phyloP scores from a whole-genome alignment of 2,329 filamentous ascomycete species.

The Shiraia bambusicola region DNA sequence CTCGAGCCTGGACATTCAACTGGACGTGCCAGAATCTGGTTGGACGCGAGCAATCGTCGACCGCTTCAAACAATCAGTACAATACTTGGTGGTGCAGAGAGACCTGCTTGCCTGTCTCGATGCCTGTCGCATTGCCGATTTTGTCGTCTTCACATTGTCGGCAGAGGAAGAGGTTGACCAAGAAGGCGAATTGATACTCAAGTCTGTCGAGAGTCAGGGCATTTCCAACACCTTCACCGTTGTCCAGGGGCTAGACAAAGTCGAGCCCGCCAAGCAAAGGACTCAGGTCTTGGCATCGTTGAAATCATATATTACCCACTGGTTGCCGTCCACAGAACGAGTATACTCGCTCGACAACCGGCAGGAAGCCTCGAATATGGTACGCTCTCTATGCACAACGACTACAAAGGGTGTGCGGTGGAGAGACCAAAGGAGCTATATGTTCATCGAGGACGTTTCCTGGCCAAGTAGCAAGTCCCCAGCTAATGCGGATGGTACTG shows the following conservation, averaged over 20 bases:
- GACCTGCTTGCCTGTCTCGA: conserved; percentile 79
- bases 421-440: conserved; percentile 94
- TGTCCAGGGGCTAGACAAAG: conserved; percentile 74
- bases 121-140: conserved; percentile 85
- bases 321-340: conserved; percentile 90
- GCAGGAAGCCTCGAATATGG: conserved; percentile 87
- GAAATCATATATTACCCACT: conserved; percentile 90
- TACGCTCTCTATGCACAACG: conserved; percentile 87
- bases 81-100: conserved; percentile 74
- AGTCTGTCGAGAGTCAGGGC: conserved; percentile 88
- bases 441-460: conserved; percentile 80
- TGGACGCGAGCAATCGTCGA: conserved; percentile 71
- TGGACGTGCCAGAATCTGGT: conserved; percentile 60
- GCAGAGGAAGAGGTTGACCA: conserved; percentile 81
- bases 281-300: conserved; percentile 77
- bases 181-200: conserved; percentile 79
- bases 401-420: conserved; percentile 93
- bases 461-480: conserved; percentile 60
- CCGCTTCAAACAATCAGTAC: conserved; percentile 90
- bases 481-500: conserved; percentile 49
- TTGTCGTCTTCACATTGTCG: conserved; percentile 83
- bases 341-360: conserved; percentile 83
- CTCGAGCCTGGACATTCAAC: conserved; percentile 74
- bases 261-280: conserved; percentile 78
- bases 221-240: conserved; percentile 88